A percentile compares a stretch with the other conserved stretches of the same genome.
phyloP scores from a whole-genome alignment of 345 rosid genomes.

The Abelmoschus esculentus region DNA sequence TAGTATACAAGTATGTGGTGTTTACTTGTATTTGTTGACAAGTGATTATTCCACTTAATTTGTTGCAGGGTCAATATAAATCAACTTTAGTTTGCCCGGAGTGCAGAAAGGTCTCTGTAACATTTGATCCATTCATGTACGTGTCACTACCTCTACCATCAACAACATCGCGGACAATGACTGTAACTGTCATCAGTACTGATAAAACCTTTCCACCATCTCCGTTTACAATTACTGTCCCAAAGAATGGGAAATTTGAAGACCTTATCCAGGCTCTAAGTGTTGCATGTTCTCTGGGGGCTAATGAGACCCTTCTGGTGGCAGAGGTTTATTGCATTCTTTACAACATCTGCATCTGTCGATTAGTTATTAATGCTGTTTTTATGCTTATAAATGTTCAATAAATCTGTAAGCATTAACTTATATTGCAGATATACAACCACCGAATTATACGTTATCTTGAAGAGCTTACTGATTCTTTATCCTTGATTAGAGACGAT shows the following conservation, averaged over 20 bases:
- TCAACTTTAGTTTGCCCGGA: slow-evolving; percentile 94
- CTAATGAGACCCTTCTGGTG: slow-evolving; percentile 72
- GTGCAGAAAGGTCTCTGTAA: slow-evolving; percentile 84
- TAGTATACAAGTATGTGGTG: neutral
- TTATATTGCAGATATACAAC: slow-evolving; percentile 67
- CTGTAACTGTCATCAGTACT: slow-evolving; percentile 69
- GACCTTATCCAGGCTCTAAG: slow-evolving; percentile 73
- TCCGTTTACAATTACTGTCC: slow-evolving; percentile 60
- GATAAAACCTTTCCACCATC: slow-evolving; percentile 54
- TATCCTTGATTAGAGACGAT: slow-evolving; percentile 83
- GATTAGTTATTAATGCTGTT: neutral
- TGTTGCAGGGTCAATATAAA: slow-evolving; percentile 86
- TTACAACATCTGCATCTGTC: slow-evolving; percentile 14
- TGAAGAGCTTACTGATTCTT: slow-evolving; percentile 77
- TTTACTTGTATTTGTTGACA: neutral
- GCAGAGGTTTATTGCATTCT: slow-evolving; percentile 61
- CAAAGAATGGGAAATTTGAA: slow-evolving; percentile 81
- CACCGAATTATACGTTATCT: slow-evolving; percentile 65
- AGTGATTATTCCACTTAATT: slow-evolving; percentile 7
- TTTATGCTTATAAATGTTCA: slow-evolving; percentile 12
- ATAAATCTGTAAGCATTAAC: slow-evolving; percentile 15
- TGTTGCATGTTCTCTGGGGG: slow-evolving; percentile 62
- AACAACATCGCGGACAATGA: slow-evolving; percentile 75
- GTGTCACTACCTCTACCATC: slow-evolving; percentile 91
- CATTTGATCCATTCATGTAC: slow-evolving; percentile 97